phyloP scores from a whole-genome alignment of 257 asterid species.

The Nicotiana noctiflora region DNA sequence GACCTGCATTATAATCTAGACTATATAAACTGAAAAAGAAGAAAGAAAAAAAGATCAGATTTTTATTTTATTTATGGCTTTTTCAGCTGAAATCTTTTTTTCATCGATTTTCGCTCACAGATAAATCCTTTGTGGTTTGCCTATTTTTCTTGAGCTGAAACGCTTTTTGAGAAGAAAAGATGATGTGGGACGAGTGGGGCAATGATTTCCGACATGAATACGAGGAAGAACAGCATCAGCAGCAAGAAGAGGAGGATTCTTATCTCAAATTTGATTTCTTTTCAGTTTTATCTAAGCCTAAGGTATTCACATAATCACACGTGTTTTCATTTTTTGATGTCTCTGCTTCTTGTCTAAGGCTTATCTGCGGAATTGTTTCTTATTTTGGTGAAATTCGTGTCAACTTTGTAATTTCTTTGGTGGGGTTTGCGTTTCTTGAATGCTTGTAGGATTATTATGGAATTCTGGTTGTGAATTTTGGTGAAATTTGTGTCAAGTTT shows the following conservation, averaged over 20 bases:
- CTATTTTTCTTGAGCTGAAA: not conserved
- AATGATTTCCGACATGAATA: constrained; percentile 24
- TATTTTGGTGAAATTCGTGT: not conserved
- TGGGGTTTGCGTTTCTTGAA: not conserved
- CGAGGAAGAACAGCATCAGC: constrained; percentile 20
- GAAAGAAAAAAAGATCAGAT: not conserved
- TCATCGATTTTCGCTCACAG: not conserved
- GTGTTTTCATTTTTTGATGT: not conserved
- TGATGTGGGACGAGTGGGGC: constrained; percentile 79
- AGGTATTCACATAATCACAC: constrained; percentile 27
- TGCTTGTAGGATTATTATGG: not conserved
- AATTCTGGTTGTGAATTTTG: constrained; percentile 18
- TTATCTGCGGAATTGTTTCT: not conserved
- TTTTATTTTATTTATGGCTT: not conserved
- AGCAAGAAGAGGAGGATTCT: constrained; percentile 33
- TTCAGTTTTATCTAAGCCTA: constrained; percentile 56
- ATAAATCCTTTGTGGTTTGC: not conserved
- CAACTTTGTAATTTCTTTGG: not conserved
- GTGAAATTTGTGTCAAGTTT: constrained; percentile 7
- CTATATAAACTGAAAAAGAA: not conserved
- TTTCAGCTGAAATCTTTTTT: no score
- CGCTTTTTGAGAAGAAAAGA: constrained; percentile 12
- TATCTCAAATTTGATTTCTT: constrained; percentile 56
- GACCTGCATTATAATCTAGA: not conserved
- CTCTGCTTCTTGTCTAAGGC: not conserved